Evolutionary conservation across 768 basidiomycete species (phyloP), one percentile per base, ranked within the genome.

Genomic region (Leccinum pellstonianum): DNA sequence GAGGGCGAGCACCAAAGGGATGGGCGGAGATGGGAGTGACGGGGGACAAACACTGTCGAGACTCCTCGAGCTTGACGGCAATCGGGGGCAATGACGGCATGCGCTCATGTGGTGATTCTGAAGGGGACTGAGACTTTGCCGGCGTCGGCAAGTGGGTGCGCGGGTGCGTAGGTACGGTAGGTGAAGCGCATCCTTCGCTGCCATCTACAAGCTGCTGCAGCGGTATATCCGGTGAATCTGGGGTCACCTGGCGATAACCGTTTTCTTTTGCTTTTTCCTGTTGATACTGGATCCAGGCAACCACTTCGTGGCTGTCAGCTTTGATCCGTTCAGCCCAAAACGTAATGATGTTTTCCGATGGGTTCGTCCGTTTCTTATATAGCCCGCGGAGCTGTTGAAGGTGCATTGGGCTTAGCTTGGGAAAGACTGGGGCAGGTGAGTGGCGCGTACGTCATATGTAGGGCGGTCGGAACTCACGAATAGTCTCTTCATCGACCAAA

Each of bases 11-110:
- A 0, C 61, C 55, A 15, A 62, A 56, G 5, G 52, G 15, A 8
- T 38, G 12, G 11, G 23, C 25, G 31, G 49, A 23, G 37, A 48
- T 17, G 17, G 56, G 37, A 15, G 52, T 25, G 21, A 56, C 29
- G 17, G 62, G 61, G 0, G 53, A 60, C 2, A 56, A 12, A 27
- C 38, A 57, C 14, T 47, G 56, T 47, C 51, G 51, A 12, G 23
- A 1, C 0, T 70, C 70, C n/a, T 73, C 72, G 11, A 61, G 27
- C 58, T 73, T 73, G 52, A 75, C 62, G 9, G 66, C 68, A 35
- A 73, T 75, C 25, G 68, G 66, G 0, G 72, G 72, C 31, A 75
- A 52, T n/a, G 73, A 75, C 17, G 35, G 63, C 35, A 64, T 38
- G 15, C 71, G 57, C 23, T 57, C 57, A 3, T 57, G 55, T 1